Percentiles rank a stretch among this genome's conserved stretches.
phyloP scores from a whole-genome alignment of 805 yeast species.

The Ogataea minuta region DNA sequence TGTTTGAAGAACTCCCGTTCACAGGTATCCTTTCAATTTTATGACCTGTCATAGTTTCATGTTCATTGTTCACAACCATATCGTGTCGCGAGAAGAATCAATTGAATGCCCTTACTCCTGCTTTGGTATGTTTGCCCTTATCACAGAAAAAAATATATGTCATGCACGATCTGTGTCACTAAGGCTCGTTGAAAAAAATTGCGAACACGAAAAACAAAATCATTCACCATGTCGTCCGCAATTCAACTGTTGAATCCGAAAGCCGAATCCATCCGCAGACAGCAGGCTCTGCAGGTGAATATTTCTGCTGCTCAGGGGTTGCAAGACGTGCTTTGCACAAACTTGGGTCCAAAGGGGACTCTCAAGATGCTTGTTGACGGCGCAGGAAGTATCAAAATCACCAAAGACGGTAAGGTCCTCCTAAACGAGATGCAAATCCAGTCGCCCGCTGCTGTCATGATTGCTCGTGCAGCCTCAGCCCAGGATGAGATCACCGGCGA shows the following conservation, averaged over 20 bases:
- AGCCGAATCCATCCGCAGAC: slow-evolving; percentile 94
- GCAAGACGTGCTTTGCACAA: slow-evolving; percentile 87
- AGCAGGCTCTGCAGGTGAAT: slow-evolving; percentile 94
- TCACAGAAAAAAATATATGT: slow-evolving; percentile 9
- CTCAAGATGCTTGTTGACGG: slow-evolving; percentile 96
- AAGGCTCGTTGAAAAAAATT: slow-evolving; percentile 13
- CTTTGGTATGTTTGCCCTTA: slow-evolving; percentile 9
- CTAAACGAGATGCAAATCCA: slow-evolving; percentile 96
- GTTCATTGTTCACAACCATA: no score
- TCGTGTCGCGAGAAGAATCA: neutral
- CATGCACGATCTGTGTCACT: slow-evolving; percentile 9
- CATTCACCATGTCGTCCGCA: slow-evolving; percentile 47
- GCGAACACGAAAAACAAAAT: slow-evolving; percentile 17
- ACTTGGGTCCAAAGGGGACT: slow-evolving; percentile 96
- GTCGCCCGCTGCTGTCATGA: slow-evolving; percentile 85
- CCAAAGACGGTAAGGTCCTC: slow-evolving; percentile 95
- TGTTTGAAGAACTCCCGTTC: neutral
- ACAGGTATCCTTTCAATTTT: neutral
- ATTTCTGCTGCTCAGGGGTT: slow-evolving; percentile 96
- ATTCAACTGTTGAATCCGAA: slow-evolving; percentile 92
- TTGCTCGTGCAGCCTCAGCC: slow-evolving; percentile 96
- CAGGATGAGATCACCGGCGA: slow-evolving; percentile 99
- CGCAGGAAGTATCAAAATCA: slow-evolving; percentile 89
- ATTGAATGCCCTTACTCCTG: neutral
- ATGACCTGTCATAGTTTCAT: no score